phyloP scores from a whole-genome alignment of 2,329 filamentous ascomycete species.

The Diaporthe capsici region DNA sequence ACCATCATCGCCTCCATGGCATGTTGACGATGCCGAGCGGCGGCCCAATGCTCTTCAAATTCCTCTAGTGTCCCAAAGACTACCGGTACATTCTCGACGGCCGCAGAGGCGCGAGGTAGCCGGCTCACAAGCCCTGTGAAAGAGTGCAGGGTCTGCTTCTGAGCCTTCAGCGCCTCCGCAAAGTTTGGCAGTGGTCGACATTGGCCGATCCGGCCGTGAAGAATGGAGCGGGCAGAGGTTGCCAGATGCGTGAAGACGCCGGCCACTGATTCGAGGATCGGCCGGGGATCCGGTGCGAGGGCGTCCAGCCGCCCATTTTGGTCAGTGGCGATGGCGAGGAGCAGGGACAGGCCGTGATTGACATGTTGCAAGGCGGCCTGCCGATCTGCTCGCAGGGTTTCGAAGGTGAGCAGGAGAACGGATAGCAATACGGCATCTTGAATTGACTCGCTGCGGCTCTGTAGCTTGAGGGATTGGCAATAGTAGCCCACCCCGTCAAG shows the following conservation, averaged over 20 bases:
- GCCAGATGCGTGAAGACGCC: conserved; percentile 6
- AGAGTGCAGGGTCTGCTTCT: conserved; percentile 47
- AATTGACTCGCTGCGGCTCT: conserved; percentile 40
- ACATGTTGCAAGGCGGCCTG: conserved; percentile 23
- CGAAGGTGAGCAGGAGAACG: conserved; percentile 50
- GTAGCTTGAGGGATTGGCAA: conserved; percentile 51
- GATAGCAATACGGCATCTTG: conserved; percentile 46
- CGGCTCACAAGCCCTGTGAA: conserved; percentile 47
- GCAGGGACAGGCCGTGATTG: conserved; percentile 37
- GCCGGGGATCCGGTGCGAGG: conserved; percentile 1
- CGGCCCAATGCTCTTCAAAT: conserved; percentile 8
- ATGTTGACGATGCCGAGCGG: neutral
- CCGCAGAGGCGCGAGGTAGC: conserved; percentile 37
- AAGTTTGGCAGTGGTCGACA: conserved; percentile 47
- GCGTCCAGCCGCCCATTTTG: conserved; percentile 39
- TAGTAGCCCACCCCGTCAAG: conserved; percentile 53
- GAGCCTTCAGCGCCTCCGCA: conserved; percentile 41
- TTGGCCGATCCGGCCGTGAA: conserved; percentile 44
- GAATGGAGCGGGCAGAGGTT: conserved; percentile 42
- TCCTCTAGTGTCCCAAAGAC: conserved; percentile 21
- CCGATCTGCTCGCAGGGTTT: conserved; percentile 46
- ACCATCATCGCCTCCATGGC: conserved; percentile 6
- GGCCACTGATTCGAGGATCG: conserved; percentile 15
- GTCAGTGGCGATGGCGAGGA: conserved; percentile 46
- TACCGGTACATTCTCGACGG: conserved; percentile 42